These are phyloP conservation scores for Erythrobasidium hasegawianum DNA, from an alignment of 1,284 basidiomycete genomes.

Conservation along the genomic window DNA sequence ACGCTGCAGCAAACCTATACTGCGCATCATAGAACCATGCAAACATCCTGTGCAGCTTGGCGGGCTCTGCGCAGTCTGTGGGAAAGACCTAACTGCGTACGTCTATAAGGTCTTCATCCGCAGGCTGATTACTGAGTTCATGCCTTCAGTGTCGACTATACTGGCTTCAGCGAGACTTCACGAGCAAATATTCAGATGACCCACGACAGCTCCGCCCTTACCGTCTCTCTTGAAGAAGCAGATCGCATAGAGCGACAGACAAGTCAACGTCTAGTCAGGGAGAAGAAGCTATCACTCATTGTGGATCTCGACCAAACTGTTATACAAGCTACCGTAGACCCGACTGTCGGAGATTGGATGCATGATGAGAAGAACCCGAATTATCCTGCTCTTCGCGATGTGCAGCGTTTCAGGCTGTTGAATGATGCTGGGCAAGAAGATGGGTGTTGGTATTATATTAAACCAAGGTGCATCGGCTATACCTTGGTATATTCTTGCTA, in stretches of 20 bases:
- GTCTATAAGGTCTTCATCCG: conserved; percentile 46
- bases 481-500: background rate
- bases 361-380: conserved; percentile 71
- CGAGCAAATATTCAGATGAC: conserved; percentile 80
- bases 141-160: conserved; percentile 68
- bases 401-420: conserved; percentile 73
- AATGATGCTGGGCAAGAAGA: conserved; percentile 55
- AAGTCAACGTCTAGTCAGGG: conserved; percentile 46
- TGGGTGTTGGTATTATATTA: conserved; percentile 94
- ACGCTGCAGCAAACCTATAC: conserved; percentile 50
- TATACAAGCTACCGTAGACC: conserved; percentile 96
- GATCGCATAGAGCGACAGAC: conserved; percentile 30
- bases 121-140: conserved; percentile 14
- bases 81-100: conserved; percentile 86
- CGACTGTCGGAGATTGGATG: conserved; percentile 97
- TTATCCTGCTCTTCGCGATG: conserved; percentile 80
- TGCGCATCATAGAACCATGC: conserved; percentile 70
- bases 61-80: conserved; percentile 88
- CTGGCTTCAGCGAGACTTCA: conserved; percentile 72
- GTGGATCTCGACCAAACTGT: conserved; percentile 99
- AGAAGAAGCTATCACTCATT: conserved; percentile 83
- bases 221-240: conserved; percentile 48
- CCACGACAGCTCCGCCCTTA: conserved; percentile 56
- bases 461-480: conserved; percentile 66
- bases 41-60: conserved; percentile 88